Base-by-base conservation (phyloP, 371 early-diverging fungal genomes). In the Thermomucor indicae-seudaticae region DNA sequence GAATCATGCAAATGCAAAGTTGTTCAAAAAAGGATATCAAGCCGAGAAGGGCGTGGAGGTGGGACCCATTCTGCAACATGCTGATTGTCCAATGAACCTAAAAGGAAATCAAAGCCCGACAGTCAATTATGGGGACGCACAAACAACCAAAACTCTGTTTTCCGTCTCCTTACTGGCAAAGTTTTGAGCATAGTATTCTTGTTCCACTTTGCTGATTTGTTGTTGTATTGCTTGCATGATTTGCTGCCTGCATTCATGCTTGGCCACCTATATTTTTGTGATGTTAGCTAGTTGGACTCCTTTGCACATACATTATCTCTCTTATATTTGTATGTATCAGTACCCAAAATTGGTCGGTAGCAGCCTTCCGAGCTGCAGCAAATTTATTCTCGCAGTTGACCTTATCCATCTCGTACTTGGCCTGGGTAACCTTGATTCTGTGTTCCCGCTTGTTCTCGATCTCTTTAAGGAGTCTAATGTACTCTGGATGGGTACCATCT, bases 41-140 rank as follows among this genome's bases (percentile, higher is more conserved):
- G 57, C 54, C 49, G 45, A 5, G 57, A 53, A 14, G 65, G 60
- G 45, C 65, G 48, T 39, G 54, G 55, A 20, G 53, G 60, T 14
- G 65, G 65, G 16, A 48, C 38, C 65, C 65, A 65, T 20, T 57
- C 58, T 24, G 51, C 22, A 22, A 73, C 43, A 55, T 67, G 64
- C 23, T 65, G 61, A 32, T 67, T 61, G 43, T 69, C 65, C 44
- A 65, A 54, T 23, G 60, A 62, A 41, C 63, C 67, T 69, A 39
- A 25, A 52, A 38, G 16, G 20, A 28, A 44, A 32, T 32, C 8
- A 32, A 32, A 32, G 19, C 14, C 37, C 14, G 14, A 37, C 37
- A 37, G 16, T 14, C 37, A 37, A 5, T 3, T 10, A 37, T 19
- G 11, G 5, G 14, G 14, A 7, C 32, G 32, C 8, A 38, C 35